Conservation (phyloP, 2,329 filamentous ascomycete species). For the Ceratocystis ficicola region DNA sequence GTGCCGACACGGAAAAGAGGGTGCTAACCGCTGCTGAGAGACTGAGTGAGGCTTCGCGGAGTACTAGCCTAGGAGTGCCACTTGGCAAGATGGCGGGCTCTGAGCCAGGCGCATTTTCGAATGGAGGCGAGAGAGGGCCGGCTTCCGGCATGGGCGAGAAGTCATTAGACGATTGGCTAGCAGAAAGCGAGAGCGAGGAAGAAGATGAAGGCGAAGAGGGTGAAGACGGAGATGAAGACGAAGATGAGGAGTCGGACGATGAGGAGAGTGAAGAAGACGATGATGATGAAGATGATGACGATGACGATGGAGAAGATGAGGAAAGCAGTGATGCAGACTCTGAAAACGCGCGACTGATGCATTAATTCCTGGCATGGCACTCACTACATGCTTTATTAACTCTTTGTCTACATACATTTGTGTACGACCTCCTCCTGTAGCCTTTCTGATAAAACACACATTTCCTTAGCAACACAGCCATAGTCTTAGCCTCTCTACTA, state of each 20-base stretch:
- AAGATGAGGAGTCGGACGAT: constrained; percentile 40
- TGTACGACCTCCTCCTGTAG: neutral
- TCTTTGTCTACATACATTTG: constrained; percentile 7
- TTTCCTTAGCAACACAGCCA: neutral
- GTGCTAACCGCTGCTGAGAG: constrained; percentile 48
- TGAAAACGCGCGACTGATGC: constrained; percentile 36
- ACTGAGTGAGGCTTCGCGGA: constrained; percentile 45
- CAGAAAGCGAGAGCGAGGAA: constrained; percentile 52
- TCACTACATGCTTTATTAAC: neutral
- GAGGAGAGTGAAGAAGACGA: constrained; percentile 42
- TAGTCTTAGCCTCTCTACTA: neutral
- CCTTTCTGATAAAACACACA: neutral
- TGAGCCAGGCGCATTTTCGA: neutral
- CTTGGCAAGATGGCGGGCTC: neutral
- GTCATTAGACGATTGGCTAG: constrained; percentile 86
- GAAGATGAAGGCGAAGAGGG: constrained; percentile 44
- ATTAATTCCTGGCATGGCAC: constrained; percentile 25
- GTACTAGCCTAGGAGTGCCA: constrained; percentile 28
- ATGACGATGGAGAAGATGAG: constrained; percentile 34
- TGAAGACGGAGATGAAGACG: constrained; percentile 37
- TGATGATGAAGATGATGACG: constrained; percentile 36
- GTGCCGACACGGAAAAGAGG: constrained; percentile 29
- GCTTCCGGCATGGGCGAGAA: constrained; percentile 51
- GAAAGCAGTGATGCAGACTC: constrained; percentile 39
- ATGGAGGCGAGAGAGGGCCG: constrained; percentile 22